Base-by-base conservation (phyloP, 169 alveolate genomes). In the Plasmodium coatneyi region DNA sequence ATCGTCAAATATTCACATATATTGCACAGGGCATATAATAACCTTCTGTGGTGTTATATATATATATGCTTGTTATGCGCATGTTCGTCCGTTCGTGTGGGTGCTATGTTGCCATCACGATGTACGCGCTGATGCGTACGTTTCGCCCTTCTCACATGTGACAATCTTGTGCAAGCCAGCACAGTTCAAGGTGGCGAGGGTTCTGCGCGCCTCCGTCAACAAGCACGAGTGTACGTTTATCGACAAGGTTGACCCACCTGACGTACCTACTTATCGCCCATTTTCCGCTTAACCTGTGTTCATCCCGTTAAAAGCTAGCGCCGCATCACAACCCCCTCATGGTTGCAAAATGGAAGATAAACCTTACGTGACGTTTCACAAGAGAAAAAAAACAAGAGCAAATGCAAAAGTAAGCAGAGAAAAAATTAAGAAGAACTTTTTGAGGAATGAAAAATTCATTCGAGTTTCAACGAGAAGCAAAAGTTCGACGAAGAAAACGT, bases 331-430 rank as follows among this genome's bases (percentile, higher is more conserved):
- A 52, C 16, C 25, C 43, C 71, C 49, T 56, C 71, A 87, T 87
- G 93, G 89, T n/a, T 28, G 30, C 71, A 87, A 74, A 87, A 87
- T 87, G 93, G 93, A 87, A 36, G 93, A 87, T 19, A 87, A 87
- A 39, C 46, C 82, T 10, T 78, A 87, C 52, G 80, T 41, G 60
- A 87, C 89, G 22, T 87, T 79, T 87, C 70, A 76, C 54, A 87
- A 87, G 54, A 87, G 93, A 79, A 87, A 87, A 34, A 87, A 87
- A 79, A 87, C 80, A 87, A 87, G 46, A 70, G 93, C 81, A 43
- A 87, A 49, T 87, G 93, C 90, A 41, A 87, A 71, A 78, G 81
- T 87, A 60, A 87, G 71, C 81, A 87, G 82, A 66, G 93, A 87
- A 70, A 87, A 87, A 87, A 78, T 56, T 34, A 87, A 87, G 56